Base-by-base conservation (phyloP, 345 rosid species). In the Raphanus raphanistrum region DNA sequence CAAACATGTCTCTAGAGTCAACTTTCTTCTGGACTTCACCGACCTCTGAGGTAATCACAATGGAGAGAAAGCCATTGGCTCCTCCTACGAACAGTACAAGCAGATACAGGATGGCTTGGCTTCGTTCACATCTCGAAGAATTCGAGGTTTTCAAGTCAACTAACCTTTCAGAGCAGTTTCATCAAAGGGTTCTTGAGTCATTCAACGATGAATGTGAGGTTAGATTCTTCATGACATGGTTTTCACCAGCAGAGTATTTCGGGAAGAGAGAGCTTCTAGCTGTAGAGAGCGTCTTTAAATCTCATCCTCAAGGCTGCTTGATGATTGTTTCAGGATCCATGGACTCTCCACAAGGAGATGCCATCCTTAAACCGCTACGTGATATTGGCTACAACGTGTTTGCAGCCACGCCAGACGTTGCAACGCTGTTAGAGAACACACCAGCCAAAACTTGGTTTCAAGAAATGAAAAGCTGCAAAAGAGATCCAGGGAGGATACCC, bases 181-280 rank as follows among this genome's bases (percentile, higher is more conserved):
- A 88, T 11, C 70, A 81, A 4, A 84, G 90, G 32, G 84, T 86
- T 72, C 41, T 82, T 10, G 68, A 82, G 15, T 90, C 91, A 79
- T 86, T 92, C 43, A 41, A 77, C 73, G 62, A 80, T 0, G 54
- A 68, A 2, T 92, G 97, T n/a, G 86, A 82, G 17, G 79, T 86
- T 59, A 85, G 76, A 71, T 86, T 90, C 78, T 94, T 86, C 85
- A 89, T 90, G 98, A 90, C 91, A 48, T 94, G 96, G 98, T 86
- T 94, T 73, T 88, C 97, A 8, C 84, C 87, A 6, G 92, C 79
- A 1, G 74, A 57, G 2, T 75, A 63, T 4, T 92, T 89, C 10
- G 86, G 88, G 6, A 81, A 78, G 5, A 84, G 93, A 54, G 94
- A 94, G 48, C 9, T 85, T 63, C 13, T 89, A n/a, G 84, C 86